A percentile compares a stretch with the other conserved stretches of the same genome.
These are phyloP conservation scores for Lophiostoma macrostomum DNA, from an alignment of 495 filamentous ascomycete species.

Conservation along the genomic window DNA sequence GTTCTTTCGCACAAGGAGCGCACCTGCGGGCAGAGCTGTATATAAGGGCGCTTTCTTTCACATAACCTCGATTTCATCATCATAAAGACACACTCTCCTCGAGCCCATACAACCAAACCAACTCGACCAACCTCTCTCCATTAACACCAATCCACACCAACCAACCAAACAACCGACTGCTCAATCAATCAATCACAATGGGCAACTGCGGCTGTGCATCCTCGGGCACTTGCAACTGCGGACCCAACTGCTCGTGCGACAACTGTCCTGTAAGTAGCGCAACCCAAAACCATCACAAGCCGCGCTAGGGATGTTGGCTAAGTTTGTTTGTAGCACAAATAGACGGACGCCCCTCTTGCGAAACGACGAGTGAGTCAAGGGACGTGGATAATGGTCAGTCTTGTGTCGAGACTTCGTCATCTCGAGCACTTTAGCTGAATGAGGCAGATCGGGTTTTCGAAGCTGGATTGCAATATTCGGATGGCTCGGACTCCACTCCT, in stretches of 20 bases:
- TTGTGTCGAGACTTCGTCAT: no score
- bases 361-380: no score
- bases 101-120: not conserved
- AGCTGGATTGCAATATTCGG: no score
- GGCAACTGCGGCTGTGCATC: constrained; percentile 24
- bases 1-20: constrained; percentile 1
- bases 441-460: no score
- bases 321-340: constrained; percentile 12
- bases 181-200: not conserved
- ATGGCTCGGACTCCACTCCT: no score
- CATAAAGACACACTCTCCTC: no score
- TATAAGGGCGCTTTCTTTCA: not conserved
- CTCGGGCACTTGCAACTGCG: constrained; percentile 23
- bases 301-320: not conserved
- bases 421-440: no score
- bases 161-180: not conserved
- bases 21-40: not conserved
- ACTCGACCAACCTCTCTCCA: not conserved
- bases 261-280: constrained; percentile 21
- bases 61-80: not conserved
- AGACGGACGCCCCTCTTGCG: not conserved
- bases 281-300: no score
- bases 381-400: no score
- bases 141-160: not conserved
- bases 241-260: constrained; percentile 19